Evolutionary conservation across 306 rosid genomes (phyloP), one percentile per base, ranked within the genome.

Genomic region (Rosa multiflora): DNA sequence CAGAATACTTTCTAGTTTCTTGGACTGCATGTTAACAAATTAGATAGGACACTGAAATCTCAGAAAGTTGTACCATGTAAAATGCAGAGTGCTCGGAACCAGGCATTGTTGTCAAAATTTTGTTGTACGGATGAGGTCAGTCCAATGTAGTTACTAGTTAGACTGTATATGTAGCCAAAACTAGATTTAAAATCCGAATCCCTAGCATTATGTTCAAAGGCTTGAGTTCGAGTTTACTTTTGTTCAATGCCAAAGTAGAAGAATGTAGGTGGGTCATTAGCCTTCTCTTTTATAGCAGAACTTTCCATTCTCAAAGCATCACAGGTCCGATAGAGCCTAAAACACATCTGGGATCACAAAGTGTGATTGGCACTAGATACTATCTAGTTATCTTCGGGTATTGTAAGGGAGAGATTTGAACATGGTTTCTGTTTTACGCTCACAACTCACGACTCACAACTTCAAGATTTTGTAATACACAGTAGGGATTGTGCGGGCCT

Each of bases 1-100:
- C 99, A 94, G 72, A 92, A 94, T 80, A 94, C 99, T 3, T 91
- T 81, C 68, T 94, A 92, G 87, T 46, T 42, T 74, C 9, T 51
- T 58, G 70, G 68, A 49, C 17, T 75, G 59, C 48, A 48, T 63
- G 5, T 21, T 43, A 48, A 40, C 70, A 26, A 44, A 10, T 68
- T 66, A 51, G 73, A 21, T 64, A 64, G 68, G 82, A 44, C 15
- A 77, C 37, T 72, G 49, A 32, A 0, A 37, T 46, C 46, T 49
- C 68, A 26, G 59, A 40, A 47, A 51, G 80, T 70, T 80, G 83
- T 82, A 55, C 62, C 40, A 29, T 51, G 80, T 78, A 46, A 82
- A 72, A 53, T 51, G 73, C 67, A 1, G 18, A 39, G 77, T 63
- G 47, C 70, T 78, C 58, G 12, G 81, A 55, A 7, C 55, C 53